Conservation (phyloP, 768 basidiomycete genomes). For the Tricholomella constricta region DNA sequence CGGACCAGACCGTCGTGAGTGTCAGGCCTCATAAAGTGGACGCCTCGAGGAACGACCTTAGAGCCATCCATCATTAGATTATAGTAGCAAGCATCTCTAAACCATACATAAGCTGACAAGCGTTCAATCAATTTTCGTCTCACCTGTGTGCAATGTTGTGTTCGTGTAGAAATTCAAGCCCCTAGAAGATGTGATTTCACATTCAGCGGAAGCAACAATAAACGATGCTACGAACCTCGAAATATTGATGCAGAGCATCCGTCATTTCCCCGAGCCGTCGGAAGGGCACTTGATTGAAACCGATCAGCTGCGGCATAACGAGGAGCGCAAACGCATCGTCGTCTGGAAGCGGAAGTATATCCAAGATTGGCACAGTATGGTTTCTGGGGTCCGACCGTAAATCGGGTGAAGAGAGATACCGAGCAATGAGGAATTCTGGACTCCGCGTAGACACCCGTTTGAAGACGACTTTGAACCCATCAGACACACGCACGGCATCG, state of each 20-base stretch:
- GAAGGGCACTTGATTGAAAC: conserved; percentile 19
- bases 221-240: too few species aligned
- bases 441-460: background rate
- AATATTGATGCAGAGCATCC: conserved; percentile 6
- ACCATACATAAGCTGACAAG: too few species aligned
- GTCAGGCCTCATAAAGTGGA: background rate
- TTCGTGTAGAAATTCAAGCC: too few species aligned
- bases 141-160: too few species aligned
- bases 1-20: background rate
- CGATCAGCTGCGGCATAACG: conserved; percentile 19
- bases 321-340: conserved; percentile 15
- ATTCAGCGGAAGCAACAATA: too few species aligned
- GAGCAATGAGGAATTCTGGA: conserved; percentile 12
- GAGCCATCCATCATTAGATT: conserved; percentile 4
- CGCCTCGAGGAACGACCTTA: background rate
- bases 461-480: too few species aligned
- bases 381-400: conserved; percentile 18
- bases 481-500: too few species aligned
- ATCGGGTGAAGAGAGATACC: conserved; percentile 11
- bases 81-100: background rate
- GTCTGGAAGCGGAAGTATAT: conserved; percentile 19
- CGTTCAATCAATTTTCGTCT: too few species aligned
- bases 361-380: conserved; percentile 20
- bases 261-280: conserved; percentile 19
- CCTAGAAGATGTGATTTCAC: too few species aligned